Percentiles rank a stretch among this genome's conserved stretches.
phyloP scores from a whole-genome alignment of 129 eudicot genomes.

The Chrysanthemum makinoi region DNA sequence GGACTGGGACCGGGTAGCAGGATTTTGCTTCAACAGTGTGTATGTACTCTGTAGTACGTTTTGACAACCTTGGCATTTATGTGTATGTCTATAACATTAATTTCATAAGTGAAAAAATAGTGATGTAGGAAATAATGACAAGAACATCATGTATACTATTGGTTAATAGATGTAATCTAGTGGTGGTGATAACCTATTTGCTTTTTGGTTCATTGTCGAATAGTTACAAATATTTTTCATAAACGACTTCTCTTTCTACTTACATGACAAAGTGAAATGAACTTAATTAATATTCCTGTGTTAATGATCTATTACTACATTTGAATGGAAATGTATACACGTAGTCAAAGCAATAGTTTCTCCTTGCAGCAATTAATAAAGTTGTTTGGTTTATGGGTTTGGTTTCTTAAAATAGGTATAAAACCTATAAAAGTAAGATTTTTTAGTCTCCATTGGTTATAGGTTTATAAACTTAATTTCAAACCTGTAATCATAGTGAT shows the following conservation, averaged over 20 bases:
- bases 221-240: not conserved
- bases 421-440: no score
- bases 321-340: no score
- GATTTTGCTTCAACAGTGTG: no score
- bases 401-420: no score
- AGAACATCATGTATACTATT: not conserved
- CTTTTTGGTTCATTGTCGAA: not conserved
- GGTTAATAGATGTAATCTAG: not conserved
- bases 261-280: not conserved
- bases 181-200: not conserved
- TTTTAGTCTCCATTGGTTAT: no score
- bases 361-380: no score
- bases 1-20: no score
- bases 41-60: not conserved
- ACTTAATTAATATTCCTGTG: conserved; percentile 1
- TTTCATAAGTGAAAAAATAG: not conserved
- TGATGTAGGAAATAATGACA: not conserved
- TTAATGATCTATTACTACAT: no score
- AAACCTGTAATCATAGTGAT: no score
- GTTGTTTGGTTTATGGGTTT: no score
- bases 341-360: no score
- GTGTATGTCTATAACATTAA: not conserved
- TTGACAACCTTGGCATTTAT: not conserved
- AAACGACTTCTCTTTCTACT: not conserved
- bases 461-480: no score